A percentile compares a stretch with the other conserved stretches of the same genome.
Conservation (phyloP, 176 grass and related monocot genomes). For the Aegilops longissima region DNA sequence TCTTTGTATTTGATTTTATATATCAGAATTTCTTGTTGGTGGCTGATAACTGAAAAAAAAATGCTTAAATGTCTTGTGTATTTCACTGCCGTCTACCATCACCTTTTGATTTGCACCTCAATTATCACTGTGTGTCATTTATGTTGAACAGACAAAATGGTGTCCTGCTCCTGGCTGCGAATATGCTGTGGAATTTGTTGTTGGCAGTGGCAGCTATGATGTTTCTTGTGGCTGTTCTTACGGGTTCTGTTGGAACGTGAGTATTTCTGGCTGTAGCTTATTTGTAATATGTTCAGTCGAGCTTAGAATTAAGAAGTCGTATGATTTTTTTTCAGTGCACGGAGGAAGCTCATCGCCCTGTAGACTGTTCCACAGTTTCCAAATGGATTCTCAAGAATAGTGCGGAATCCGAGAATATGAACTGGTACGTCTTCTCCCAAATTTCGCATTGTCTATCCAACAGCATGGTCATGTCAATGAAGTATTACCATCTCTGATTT, state of each 20-base stretch:
- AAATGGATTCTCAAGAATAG: constrained; percentile 99
- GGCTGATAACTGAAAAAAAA: background rate
- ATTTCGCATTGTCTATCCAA: background rate
- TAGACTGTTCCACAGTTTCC: constrained; percentile 93
- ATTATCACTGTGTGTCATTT: background rate
- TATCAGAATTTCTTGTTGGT: constrained; percentile 3
- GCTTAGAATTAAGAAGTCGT: background rate
- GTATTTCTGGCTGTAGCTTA: constrained; percentile 23
- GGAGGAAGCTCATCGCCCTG: constrained; percentile 97
- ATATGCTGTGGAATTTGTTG: constrained; percentile 92
- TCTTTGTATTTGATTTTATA: background rate
- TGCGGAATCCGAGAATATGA: constrained; percentile 99
- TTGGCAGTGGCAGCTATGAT: constrained; percentile 92
- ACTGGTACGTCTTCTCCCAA: constrained; percentile 55
- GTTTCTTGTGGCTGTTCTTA: constrained; percentile 91
- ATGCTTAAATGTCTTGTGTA: constrained; percentile 13
- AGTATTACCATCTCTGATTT: background rate
- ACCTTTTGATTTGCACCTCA: constrained; percentile 21
- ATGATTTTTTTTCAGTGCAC: constrained; percentile 61
- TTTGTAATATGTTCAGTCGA: background rate
- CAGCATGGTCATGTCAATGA: constrained; percentile 15
- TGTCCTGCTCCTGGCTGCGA: constrained; percentile 99
- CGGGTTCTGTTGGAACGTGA: constrained; percentile 97
- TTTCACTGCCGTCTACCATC: background rate
- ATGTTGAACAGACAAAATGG: constrained; percentile 89